Conservation (phyloP, 2,329 filamentous ascomycete genomes). For the Colletotrichum cuscutae region DNA sequence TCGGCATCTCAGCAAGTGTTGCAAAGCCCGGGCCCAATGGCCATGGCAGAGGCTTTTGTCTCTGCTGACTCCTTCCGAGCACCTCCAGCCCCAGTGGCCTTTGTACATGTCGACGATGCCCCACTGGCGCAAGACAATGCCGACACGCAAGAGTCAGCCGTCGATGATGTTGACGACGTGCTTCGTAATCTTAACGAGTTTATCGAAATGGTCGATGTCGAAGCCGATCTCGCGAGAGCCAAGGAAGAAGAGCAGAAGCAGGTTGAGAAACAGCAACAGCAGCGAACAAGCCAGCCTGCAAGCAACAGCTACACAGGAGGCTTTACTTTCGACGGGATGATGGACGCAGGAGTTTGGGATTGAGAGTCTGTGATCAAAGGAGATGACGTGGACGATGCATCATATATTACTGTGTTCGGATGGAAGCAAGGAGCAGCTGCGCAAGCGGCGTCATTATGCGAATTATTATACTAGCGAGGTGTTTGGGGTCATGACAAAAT, state of each 20-base stretch:
- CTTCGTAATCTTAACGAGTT: constrained; percentile 58
- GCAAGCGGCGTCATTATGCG: neutral
- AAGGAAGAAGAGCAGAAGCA: constrained; percentile 20
- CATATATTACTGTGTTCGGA: neutral
- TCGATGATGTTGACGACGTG: constrained; percentile 58
- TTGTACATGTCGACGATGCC: constrained; percentile 13
- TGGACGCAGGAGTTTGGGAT: constrained; percentile 25
- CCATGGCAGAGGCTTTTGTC: constrained; percentile 61
- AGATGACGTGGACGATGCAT: neutral
- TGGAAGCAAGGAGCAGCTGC: neutral
- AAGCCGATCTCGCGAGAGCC: constrained; percentile 40
- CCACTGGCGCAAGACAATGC: constrained; percentile 13
- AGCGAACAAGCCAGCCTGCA: neutral
- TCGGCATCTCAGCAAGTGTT: constrained; percentile 53
- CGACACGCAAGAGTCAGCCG: constrained; percentile 34
- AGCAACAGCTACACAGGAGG: neutral
- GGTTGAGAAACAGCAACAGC: neutral
- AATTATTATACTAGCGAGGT: neutral
- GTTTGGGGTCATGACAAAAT: neutral
- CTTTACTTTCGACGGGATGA: neutral
- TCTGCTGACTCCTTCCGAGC: constrained; percentile 49
- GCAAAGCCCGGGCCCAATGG: constrained; percentile 52
- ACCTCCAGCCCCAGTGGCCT: constrained; percentile 19
- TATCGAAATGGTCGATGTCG: constrained; percentile 50
- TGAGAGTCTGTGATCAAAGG: neutral